phyloP scores from a whole-genome alignment of 164 flowering plant genomes.

The Cinnamomum chago region DNA sequence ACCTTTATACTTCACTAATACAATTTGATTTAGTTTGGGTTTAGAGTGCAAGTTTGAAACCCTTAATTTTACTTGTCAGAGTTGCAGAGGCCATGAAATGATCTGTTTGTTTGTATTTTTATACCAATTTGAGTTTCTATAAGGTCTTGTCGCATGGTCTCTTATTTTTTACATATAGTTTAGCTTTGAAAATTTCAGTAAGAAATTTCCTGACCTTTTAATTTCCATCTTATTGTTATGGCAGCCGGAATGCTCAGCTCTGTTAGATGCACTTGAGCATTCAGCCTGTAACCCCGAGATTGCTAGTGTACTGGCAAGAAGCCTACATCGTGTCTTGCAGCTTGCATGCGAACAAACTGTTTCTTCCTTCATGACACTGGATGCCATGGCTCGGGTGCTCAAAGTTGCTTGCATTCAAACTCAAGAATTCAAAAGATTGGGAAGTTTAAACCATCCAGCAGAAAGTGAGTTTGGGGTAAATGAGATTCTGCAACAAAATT shows the following conservation, averaged over 20 bases:
- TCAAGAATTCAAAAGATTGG: constrained; percentile 51
- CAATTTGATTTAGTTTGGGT: background rate
- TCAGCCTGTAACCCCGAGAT: constrained; percentile 73
- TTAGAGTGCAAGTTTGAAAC: background rate
- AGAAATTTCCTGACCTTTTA: background rate
- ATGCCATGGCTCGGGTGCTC: constrained; percentile 73
- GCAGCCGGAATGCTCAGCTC: constrained; percentile 87
- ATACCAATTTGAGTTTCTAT: background rate
- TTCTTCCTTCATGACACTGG: constrained; percentile 68
- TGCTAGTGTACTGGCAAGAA: constrained; percentile 54
- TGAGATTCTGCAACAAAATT: constrained; percentile 16
- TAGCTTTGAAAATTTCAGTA: background rate
- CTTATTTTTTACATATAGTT: background rate
- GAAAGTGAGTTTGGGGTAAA: constrained; percentile 19
- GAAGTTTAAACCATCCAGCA: constrained; percentile 13
- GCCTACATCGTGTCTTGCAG: constrained; percentile 62
- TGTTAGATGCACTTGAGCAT: constrained; percentile 84
- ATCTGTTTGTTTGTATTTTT: background rate
- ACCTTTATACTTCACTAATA: background rate
- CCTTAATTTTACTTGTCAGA: background rate
- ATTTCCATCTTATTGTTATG: constrained; percentile 10
- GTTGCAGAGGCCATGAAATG: too few relatives aligned
- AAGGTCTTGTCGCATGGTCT: background rate
- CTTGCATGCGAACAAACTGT: constrained; percentile 72
- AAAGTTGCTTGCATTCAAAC: constrained; percentile 81